These are phyloP conservation scores for Mycena rebaudengoi DNA, from an alignment of 768 basidiomycete species.

Conservation along the genomic window DNA sequence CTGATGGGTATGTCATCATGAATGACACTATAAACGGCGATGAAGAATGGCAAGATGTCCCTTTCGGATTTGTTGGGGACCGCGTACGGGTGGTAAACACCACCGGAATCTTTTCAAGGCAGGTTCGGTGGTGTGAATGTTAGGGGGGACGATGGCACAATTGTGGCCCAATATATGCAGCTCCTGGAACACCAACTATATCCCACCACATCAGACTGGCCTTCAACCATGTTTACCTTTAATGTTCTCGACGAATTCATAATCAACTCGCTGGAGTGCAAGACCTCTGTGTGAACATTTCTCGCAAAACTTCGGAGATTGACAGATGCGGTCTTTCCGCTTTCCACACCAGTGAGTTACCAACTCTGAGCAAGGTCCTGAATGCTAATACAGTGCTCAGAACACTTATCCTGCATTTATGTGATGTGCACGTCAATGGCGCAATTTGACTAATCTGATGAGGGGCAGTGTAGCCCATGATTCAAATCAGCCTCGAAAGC, in stretches of 20 bases:
- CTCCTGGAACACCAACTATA: slow-evolving; percentile 21
- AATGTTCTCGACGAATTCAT: slow-evolving; percentile 29
- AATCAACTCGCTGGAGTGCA: slow-evolving; percentile 30
- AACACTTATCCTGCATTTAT: not conserved
- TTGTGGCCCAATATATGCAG: slow-evolving; percentile 10
- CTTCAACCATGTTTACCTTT: slow-evolving; percentile 32
- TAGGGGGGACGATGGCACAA: not conserved
- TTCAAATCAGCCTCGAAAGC: not conserved
- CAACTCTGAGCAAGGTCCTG: not conserved
- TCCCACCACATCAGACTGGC: slow-evolving; percentile 16
- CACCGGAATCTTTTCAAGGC: not conserved
- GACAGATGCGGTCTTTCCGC: slow-evolving; percentile 10
- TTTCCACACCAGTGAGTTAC: not conserved
- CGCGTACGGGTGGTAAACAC: slow-evolving; percentile 1
- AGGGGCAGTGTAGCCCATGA: not conserved
- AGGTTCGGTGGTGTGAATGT: slow-evolving; percentile 11
- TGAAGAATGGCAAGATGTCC: not conserved
- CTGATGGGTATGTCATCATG: not conserved
- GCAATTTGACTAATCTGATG: not conserved
- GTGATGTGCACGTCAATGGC: not conserved
- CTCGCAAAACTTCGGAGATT: slow-evolving; percentile 13
- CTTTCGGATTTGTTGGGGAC: not conserved
- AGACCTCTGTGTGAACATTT: slow-evolving; percentile 19
- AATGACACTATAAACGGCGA: not conserved
- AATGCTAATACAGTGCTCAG: not conserved